A percentile compares a stretch with the other conserved stretches of the same genome.
Conservation (phyloP, 2,329 filamentous ascomycete species). For the Endoconidiophora laricicola region DNA sequence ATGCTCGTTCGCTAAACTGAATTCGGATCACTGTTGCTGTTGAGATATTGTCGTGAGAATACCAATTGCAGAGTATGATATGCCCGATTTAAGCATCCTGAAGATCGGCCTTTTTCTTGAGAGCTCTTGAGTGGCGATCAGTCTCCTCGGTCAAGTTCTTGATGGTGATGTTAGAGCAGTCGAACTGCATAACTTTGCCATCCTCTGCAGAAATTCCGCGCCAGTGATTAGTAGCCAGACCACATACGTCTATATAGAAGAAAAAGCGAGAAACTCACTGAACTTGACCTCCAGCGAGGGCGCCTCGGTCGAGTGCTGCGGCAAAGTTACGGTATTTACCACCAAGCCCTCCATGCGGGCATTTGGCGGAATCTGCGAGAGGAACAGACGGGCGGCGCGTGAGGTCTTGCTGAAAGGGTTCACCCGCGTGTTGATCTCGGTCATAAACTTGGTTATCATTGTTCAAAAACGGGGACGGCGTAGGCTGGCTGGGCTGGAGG, state of each 20-base stretch:
- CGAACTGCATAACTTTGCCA: constrained; percentile 73
- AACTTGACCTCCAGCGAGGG: constrained; percentile 67
- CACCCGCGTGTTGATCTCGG: constrained; percentile 71
- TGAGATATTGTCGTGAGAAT: not conserved
- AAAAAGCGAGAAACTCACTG: constrained; percentile 38
- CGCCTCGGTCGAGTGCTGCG: constrained; percentile 49
- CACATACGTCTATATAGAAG: not conserved
- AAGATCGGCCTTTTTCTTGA: constrained; percentile 74
- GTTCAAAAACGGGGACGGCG: constrained; percentile 16
- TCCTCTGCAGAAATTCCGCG: constrained; percentile 46
- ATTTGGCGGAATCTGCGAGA: constrained; percentile 66
- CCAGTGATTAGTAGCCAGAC: constrained; percentile 1
- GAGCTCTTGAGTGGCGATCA: constrained; percentile 67
- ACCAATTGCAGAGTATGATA: no score
- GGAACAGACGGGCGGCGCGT: constrained; percentile 74
- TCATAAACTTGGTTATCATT: constrained; percentile 79
- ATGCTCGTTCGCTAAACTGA: not conserved
- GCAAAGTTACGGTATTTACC: constrained; percentile 61
- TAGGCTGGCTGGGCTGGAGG: not conserved
- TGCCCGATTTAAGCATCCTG: constrained; percentile 23
- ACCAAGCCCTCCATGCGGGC: constrained; percentile 58
- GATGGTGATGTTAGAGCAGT: constrained; percentile 67
- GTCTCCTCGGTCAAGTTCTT: constrained; percentile 78
- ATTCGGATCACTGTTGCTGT: not conserved
- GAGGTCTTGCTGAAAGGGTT: constrained; percentile 74